Conservation (phyloP, 2,329 filamentous ascomycete genomes). For the Ceratocystis diversiconidia region DNA sequence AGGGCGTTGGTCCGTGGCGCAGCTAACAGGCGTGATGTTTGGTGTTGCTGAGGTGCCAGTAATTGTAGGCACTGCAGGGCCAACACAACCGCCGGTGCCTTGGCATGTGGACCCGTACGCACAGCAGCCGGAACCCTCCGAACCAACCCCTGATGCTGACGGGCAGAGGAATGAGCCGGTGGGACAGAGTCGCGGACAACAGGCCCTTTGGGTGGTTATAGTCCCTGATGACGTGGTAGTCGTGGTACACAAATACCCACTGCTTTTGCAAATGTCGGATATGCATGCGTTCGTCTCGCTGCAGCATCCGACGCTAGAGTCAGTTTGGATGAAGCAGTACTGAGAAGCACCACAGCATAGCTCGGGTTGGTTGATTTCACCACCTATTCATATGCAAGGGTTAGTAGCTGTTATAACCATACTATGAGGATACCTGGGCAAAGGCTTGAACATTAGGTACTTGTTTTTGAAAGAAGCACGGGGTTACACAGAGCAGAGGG, state of each 20-base stretch:
- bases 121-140: slow-evolving; percentile 32
- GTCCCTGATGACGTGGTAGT: slow-evolving; percentile 21
- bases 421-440: not conserved
- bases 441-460: not conserved
- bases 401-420: not conserved
- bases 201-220: slow-evolving; percentile 23
- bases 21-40: slow-evolving; percentile 29
- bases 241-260: slow-evolving; percentile 22
- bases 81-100: slow-evolving; percentile 26
- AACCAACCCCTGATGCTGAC: slow-evolving; percentile 26
- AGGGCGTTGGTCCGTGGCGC: slow-evolving; percentile 31
- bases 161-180: slow-evolving; percentile 33
- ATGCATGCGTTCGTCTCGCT: slow-evolving; percentile 30
- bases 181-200: slow-evolving; percentile 31
- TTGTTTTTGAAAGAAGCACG: not conserved
- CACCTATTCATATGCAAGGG: slow-evolving; percentile 24
- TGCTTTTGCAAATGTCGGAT: slow-evolving; percentile 27
- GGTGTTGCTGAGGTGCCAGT: slow-evolving; percentile 20
- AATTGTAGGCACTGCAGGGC: slow-evolving; percentile 21
- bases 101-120: slow-evolving; percentile 31
- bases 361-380: slow-evolving; percentile 28
- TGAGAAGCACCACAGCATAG: slow-evolving; percentile 31
- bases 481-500: not conserved
- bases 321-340: slow-evolving; percentile 33
- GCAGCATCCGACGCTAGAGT: slow-evolving; percentile 29